Percentiles rank a stretch among this genome's conserved stretches.
phyloP scores from a whole-genome alignment of 352 stramenopile species.

The Phytophthora pseudosyringae region DNA sequence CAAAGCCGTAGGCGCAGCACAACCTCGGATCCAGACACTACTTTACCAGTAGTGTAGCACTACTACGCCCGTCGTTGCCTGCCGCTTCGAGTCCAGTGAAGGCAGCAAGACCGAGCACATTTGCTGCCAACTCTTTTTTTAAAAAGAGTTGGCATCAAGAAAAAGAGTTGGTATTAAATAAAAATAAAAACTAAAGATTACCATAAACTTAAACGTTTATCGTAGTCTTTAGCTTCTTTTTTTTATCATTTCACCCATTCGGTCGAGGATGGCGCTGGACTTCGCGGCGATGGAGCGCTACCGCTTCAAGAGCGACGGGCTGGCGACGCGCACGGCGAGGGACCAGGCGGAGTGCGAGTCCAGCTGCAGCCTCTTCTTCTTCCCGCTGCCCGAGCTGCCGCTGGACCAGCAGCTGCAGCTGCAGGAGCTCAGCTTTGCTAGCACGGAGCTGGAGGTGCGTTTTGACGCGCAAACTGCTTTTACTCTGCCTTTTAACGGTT shows the following conservation, averaged over 20 bases:
- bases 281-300: conserved; percentile 48
- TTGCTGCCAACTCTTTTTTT: neutral
- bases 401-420: conserved; percentile 86
- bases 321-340: conserved; percentile 58
- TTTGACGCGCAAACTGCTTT: neutral
- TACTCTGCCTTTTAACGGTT: conserved; percentile 2
- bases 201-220: too few species aligned
- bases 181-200: too few species aligned
- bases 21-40: too few species aligned
- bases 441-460: conserved; percentile 53
- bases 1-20: too few species aligned
- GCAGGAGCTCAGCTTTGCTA: conserved; percentile 83
- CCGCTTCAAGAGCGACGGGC: conserved; percentile 58
- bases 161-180: too few species aligned
- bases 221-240: neutral
- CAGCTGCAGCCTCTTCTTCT: conserved; percentile 93
- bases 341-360: conserved; percentile 90
- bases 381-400: conserved; percentile 81
- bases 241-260: conserved; percentile 10
- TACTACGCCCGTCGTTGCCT: too few species aligned
- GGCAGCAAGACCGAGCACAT: too few species aligned
- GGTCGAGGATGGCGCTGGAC: conserved; percentile 12
- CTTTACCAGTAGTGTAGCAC: too few species aligned
- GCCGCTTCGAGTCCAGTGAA: too few species aligned
- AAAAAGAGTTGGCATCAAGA: too few species aligned